These are phyloP conservation scores for Sisymbrium altissimum DNA, from an alignment of 345 rosid genomes.

Conservation along the genomic window DNA sequence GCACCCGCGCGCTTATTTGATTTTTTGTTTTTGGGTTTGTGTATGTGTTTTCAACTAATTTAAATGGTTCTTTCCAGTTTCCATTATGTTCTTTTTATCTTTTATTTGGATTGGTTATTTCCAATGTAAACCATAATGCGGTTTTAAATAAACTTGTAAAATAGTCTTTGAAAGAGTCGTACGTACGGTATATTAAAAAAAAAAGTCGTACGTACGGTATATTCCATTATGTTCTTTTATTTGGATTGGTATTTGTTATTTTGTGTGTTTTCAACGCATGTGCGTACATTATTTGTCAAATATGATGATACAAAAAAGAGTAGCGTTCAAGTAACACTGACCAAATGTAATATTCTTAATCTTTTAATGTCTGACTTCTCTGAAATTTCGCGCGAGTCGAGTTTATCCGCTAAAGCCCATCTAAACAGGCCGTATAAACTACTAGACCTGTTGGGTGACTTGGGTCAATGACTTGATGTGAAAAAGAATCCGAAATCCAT, in stretches of 20 bases:
- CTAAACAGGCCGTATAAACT: neutral
- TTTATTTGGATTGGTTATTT: neutral
- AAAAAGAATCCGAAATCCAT: neutral
- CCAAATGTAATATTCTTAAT: neutral
- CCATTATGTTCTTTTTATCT: neutral
- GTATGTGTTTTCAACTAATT: neutral
- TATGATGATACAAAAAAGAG: neutral
- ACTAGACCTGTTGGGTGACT: neutral
- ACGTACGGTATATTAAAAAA: neutral
- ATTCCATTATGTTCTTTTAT: too few species aligned
- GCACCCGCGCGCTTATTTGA: neutral
- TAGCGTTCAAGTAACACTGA: conserved; percentile 6
- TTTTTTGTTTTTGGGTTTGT: neutral
- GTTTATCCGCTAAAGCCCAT: conserved; percentile 6
- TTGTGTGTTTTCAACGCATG: conserved; percentile 2
- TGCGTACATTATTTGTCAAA: neutral
- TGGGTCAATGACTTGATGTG: neutral
- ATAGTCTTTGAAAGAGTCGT: conserved; percentile 14
- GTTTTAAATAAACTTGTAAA: neutral
- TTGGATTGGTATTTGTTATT: neutral
- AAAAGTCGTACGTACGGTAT: too few species aligned
- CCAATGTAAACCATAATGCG: neutral
- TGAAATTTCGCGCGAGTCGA: neutral
- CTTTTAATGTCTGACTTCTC: neutral
- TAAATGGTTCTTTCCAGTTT: neutral